Evolutionary conservation across 1,284 basidiomycete genomes (phyloP).

Genomic region (Puccinia triticina): DNA sequence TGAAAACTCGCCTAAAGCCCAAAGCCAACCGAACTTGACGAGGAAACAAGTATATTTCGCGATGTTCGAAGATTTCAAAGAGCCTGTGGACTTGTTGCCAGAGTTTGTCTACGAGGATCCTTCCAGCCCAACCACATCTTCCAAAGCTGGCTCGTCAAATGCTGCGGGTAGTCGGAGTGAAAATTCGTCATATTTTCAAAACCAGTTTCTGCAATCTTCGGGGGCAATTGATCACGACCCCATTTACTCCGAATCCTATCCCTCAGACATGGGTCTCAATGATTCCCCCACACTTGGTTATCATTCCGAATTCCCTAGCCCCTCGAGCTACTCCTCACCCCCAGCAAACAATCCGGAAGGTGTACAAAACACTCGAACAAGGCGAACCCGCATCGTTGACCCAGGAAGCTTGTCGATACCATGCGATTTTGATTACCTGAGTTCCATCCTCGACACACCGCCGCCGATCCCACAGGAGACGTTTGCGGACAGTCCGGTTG

Average conservation of each 20-base stretch:
- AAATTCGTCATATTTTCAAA: not conserved
- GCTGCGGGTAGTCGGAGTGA: not conserved
- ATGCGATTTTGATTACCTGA: not conserved
- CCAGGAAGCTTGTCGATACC: not conserved
- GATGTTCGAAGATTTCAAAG: not conserved
- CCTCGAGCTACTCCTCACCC: not conserved
- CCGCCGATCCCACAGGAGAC: not conserved
- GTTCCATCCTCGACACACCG: slow-evolving; percentile 1
- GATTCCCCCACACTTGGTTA: slow-evolving; percentile 26
- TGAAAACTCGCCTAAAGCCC: not conserved
- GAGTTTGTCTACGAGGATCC: not conserved
- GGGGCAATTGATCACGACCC: not conserved
- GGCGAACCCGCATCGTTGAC: not conserved
- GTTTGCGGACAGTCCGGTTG: not conserved
- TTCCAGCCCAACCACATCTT: not conserved
- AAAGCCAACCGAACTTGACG: not conserved
- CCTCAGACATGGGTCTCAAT: not conserved
- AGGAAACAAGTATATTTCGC: not conserved
- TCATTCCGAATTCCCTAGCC: not conserved
- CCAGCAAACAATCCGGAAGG: too few species aligned
- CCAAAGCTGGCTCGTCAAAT: too few species aligned
- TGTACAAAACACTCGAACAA: not conserved
- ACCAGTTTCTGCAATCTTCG: not conserved
- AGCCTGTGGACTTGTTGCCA: not conserved
- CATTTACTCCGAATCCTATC: slow-evolving; percentile 1